Percentiles rank a stretch among this genome's conserved stretches.
phyloP scores from a whole-genome alignment of 208 protist species.

The Trypanosomatidae sp. region DNA sequence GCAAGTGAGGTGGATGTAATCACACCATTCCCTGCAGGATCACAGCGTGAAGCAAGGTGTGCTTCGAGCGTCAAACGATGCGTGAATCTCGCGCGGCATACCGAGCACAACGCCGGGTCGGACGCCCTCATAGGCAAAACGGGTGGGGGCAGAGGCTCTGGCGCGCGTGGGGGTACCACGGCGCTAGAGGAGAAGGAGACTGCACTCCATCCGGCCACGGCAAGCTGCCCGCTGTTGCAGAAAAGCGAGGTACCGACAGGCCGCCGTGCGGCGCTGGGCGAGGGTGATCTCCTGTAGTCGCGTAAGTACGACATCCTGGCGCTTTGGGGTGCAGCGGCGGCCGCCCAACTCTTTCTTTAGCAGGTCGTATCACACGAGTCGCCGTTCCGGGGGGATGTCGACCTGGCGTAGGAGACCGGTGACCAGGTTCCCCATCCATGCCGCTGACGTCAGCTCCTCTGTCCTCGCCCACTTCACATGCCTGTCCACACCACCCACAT shows the following conservation, averaged over 20 bases:
- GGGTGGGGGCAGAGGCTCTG: background rate
- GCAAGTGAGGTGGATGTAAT: too few relatives aligned
- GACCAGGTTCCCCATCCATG: background rate
- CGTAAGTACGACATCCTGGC: background rate
- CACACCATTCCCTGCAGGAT: too few relatives aligned
- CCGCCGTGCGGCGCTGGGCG: background rate
- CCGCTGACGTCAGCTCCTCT: background rate
- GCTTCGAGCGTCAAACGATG: background rate
- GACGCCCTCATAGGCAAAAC: background rate
- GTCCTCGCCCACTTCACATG: background rate
- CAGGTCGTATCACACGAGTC: too few relatives aligned
- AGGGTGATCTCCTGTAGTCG: background rate
- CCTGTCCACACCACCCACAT: too few relatives aligned
- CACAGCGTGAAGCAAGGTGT: too few relatives aligned
- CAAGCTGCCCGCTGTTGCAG: background rate
- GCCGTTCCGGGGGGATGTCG: too few relatives aligned
- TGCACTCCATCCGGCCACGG: background rate
- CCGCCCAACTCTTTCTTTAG: background rate
- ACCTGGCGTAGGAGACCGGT: background rate
- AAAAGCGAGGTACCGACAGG: background rate
- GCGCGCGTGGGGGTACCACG: background rate
- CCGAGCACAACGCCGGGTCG: background rate
- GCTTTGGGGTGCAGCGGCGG: background rate
- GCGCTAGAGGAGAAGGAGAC: background rate
- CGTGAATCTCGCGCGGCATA: background rate